phyloP scores from a whole-genome alignment of 805 yeast species.

The Blastobotrys americana region DNA sequence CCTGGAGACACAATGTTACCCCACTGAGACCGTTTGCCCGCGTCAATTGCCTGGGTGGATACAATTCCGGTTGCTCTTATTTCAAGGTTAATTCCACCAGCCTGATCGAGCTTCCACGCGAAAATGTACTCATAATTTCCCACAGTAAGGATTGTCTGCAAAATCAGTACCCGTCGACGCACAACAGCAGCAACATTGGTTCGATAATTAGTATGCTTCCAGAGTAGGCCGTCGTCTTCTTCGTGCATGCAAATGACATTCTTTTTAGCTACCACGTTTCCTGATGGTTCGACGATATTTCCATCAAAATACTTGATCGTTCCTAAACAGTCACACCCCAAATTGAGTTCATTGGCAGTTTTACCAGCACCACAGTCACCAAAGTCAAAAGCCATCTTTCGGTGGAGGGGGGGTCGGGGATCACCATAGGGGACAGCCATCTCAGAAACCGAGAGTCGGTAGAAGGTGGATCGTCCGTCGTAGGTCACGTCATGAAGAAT shows the following conservation, averaged over 20 bases:
- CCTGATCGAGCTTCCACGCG: slow-evolving; percentile 66
- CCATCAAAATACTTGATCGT: slow-evolving; percentile 70
- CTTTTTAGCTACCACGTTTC: slow-evolving; percentile 56
- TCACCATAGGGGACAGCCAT: slow-evolving; percentile 89
- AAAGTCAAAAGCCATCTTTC: slow-evolving; percentile 81
- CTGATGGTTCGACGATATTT: slow-evolving; percentile 47
- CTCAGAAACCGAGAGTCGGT: slow-evolving; percentile 67
- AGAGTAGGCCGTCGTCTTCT: slow-evolving; percentile 72
- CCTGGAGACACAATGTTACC: slow-evolving; percentile 75
- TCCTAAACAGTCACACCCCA: slow-evolving; percentile 84
- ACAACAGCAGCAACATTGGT: slow-evolving; percentile 56
- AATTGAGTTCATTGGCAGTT: slow-evolving; percentile 57
- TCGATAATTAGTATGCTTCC: slow-evolving; percentile 76
- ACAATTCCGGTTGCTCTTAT: slow-evolving; percentile 82
- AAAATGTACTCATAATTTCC: slow-evolving; percentile 77
- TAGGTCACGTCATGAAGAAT: slow-evolving; percentile 65
- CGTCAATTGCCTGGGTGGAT: slow-evolving; percentile 77
- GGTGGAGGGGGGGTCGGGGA: slow-evolving; percentile 74
- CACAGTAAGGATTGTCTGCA: slow-evolving; percentile 78
- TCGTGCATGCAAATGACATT: slow-evolving; percentile 78
- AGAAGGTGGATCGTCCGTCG: slow-evolving; percentile 69
- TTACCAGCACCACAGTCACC: slow-evolving; percentile 83
- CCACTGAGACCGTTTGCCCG: slow-evolving; percentile 52
- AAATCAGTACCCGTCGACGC: slow-evolving; percentile 72
- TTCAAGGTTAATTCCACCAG: slow-evolving; percentile 70